A percentile compares a stretch with the other conserved stretches of the same genome.
Conservation (phyloP, 148 eudicot genomes). For the Chenopodium album region DNA sequence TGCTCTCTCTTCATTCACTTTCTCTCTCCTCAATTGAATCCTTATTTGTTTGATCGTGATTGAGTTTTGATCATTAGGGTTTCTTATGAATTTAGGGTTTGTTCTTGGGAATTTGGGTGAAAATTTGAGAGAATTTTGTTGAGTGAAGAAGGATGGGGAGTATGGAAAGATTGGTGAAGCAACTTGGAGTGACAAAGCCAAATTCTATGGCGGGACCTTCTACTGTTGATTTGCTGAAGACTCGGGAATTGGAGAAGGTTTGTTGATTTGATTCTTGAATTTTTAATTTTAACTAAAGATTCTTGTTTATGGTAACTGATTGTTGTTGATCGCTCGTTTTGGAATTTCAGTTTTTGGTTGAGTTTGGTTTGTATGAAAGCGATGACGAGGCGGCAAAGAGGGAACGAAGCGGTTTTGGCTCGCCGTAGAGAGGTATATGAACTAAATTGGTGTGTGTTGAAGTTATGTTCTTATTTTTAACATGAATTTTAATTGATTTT, state of each 20-base stretch:
- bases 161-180: constrained; percentile 37
- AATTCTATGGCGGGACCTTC: constrained; percentile 61
- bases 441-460: too few species aligned
- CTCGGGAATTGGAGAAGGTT: constrained; percentile 59
- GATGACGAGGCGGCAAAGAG: constrained; percentile 62
- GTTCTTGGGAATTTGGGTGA: too few species aligned
- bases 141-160: constrained; percentile 29
- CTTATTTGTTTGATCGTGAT: too few species aligned
- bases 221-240: constrained; percentile 42
- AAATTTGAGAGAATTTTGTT: too few species aligned
- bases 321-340: not conserved
- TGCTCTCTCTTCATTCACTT: too few species aligned
- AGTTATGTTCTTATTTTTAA: not conserved
- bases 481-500: too few species aligned
- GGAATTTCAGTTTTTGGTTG: constrained; percentile 56
- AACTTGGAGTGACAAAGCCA: constrained; percentile 60
- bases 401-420: constrained; percentile 48
- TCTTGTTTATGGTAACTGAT: not conserved
- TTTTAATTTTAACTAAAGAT: not conserved
- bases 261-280: not conserved
- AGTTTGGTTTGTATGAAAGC: constrained; percentile 64
- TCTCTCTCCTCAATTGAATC: too few species aligned
- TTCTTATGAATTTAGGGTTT: too few species aligned
- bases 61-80: too few species aligned
- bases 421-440: constrained; percentile 59